phyloP scores from a whole-genome alignment of 2,329 filamentous ascomycete genomes.

The Scolecobasidium constrictum region DNA sequence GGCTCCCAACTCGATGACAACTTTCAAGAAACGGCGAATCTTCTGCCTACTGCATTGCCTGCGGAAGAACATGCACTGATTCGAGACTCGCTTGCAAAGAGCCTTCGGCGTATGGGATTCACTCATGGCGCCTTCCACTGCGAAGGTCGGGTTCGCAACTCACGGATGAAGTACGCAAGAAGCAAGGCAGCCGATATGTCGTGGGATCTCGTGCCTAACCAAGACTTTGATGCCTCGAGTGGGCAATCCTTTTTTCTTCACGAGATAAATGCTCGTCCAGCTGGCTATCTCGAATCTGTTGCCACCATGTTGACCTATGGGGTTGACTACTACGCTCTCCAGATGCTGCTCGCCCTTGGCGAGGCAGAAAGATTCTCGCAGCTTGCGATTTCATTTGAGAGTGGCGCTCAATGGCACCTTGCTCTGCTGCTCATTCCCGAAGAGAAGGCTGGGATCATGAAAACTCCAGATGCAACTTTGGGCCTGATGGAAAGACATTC shows the following conservation, averaged over 20 bases:
- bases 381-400: slow-evolving; percentile 15
- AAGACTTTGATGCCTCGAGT: background rate
- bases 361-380: slow-evolving; percentile 13
- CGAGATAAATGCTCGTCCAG: slow-evolving; percentile 19
- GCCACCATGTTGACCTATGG: slow-evolving; percentile 14
- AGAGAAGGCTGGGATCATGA: slow-evolving; percentile 10
- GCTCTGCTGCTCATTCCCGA: slow-evolving; percentile 8
- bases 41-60: slow-evolving; percentile 16
- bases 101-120: slow-evolving; percentile 17
- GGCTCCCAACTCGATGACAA: slow-evolving; percentile 1
- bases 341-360: slow-evolving; percentile 12
- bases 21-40: slow-evolving; percentile 15
- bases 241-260: slow-evolving; percentile 12
- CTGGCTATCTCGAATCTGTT: slow-evolving; percentile 12
- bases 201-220: slow-evolving; percentile 12
- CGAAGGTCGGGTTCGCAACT: slow-evolving; percentile 19
- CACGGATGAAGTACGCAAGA: slow-evolving; percentile 11
- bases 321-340: slow-evolving; percentile 15
- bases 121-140: slow-evolving; percentile 18
- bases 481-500: slow-evolving; percentile 8
- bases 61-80: slow-evolving; percentile 14
- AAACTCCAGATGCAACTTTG: slow-evolving; percentile 9
- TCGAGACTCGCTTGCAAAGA: slow-evolving; percentile 12
- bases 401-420: slow-evolving; percentile 11
- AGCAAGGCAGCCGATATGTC: slow-evolving; percentile 8